Evolutionary conservation across 202 grass and related monocot species (phyloP).

Genomic region (Schoenoplectus triqueter): DNA sequence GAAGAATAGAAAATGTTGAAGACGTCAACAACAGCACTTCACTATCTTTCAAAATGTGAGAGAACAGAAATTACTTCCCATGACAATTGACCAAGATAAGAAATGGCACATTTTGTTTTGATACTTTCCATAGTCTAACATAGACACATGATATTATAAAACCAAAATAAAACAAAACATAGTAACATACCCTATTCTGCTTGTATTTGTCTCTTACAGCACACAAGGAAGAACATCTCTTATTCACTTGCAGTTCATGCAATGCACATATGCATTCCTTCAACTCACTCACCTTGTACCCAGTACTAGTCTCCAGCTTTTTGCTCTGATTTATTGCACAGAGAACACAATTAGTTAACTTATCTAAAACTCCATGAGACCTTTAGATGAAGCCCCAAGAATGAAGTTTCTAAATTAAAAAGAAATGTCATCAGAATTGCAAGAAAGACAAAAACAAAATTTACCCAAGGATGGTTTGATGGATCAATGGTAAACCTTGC

Average conservation of each 20-base stretch:
- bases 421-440: neutral
- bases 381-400: neutral
- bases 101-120: neutral
- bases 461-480: constrained; percentile 75
- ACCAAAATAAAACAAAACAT: constrained; percentile 17
- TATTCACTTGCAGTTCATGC: constrained; percentile 78
- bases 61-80: neutral
- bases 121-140: neutral
- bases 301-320: constrained; percentile 57
- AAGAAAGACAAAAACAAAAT: neutral
- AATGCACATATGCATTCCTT: constrained; percentile 68
- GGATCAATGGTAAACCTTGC: constrained; percentile 67
- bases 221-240: constrained; percentile 44
- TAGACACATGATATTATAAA: constrained; percentile 10
- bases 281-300: constrained; percentile 69
- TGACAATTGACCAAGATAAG: neutral
- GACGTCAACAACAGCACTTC: neutral
- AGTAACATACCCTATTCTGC: constrained; percentile 63
- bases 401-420: neutral
- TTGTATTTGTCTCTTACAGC: constrained; percentile 86
- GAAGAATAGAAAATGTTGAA: neutral
- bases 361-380: constrained; percentile 4
- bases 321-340: constrained; percentile 50
- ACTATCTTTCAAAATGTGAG: neutral
- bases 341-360: constrained; percentile 37